Conservation (phyloP, 2,329 filamentous ascomycete genomes). For the Penicillium vulpinum region DNA sequence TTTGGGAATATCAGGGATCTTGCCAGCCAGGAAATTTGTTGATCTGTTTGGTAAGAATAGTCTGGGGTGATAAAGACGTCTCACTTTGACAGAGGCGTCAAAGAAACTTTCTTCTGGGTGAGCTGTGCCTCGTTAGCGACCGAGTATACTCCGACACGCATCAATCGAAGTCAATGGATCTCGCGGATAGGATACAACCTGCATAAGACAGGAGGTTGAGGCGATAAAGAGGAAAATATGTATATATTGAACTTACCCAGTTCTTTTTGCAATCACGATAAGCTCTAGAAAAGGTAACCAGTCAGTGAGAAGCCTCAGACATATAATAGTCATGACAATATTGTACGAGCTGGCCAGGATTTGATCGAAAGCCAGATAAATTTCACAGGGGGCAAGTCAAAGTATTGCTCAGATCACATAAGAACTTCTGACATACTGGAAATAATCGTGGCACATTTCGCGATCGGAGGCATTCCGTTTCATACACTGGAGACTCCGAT, state of each 20-base stretch:
- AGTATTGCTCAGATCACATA: not conserved
- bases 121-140: constrained; percentile 5
- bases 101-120: constrained; percentile 9
- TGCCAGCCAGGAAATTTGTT: not conserved
- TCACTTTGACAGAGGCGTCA: not conserved
- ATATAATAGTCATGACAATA: not conserved
- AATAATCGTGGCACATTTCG: constrained; percentile 91
- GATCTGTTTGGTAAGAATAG: not conserved
- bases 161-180: not conserved
- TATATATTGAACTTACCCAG: constrained; percentile 65
- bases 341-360: not conserved
- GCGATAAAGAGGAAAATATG: not conserved
- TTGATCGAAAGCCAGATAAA: not conserved
- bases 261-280: constrained; percentile 93
- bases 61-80: not conserved
- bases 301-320: constrained; percentile 3
- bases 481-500: constrained; percentile 81
- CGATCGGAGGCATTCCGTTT: constrained; percentile 84
- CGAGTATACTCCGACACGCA: not conserved
- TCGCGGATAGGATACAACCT: not conserved
- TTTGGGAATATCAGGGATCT: not conserved
- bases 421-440: constrained; percentile 66
- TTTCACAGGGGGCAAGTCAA: constrained; percentile 4
- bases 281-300: constrained; percentile 58
- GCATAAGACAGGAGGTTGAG: not conserved